Evolutionary conservation across 768 basidiomycete genomes (phyloP), one percentile per base, ranked within the genome.

Genomic region (Trametes gibbosa): DNA sequence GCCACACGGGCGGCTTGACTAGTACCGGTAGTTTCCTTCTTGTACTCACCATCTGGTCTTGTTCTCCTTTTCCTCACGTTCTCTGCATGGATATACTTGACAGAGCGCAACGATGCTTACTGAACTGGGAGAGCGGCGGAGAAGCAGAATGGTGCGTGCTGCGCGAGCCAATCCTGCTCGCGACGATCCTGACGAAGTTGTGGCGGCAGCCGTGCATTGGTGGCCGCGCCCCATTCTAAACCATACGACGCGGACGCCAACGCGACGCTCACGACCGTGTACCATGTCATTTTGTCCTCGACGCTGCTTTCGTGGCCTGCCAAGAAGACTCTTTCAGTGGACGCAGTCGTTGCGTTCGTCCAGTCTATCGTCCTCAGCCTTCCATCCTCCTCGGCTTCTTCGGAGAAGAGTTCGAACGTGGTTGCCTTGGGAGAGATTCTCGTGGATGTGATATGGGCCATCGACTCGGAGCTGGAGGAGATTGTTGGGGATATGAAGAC

Each of bases 401-500:
- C 71, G 17, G 54, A 59, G 46, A 72, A 76, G 47, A 75, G 78
- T 12, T 72, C 77, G 8, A 77, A 79, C 61, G 74, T 73, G 3
- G 61, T 73, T 0, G 64, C 78, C 0, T 83, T 92, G 56, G 86
- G 86, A 12, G 90, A 92, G 65, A 71, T 83, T 46, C 75, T 94
- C 2, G 81, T 95, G 21, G 92, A 95, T 69, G 78, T 89, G 66
- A 77, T 92, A 45, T 95, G 92, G 92, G 81, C 90, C 19, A 70
- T 90, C 45, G 92, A 94, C 72, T 77, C 82, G 37, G 84, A 88
- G 63, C 71, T 93, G 58, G 92, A 94, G 57, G 90, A 92, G 66
- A 71, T 85, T 27, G 63, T 87, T 35, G 70, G 72, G 14, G 87
- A 90, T 63, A 78, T 56, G 27, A 82, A 80, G 46, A 77, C 76